A percentile compares a stretch with the other conserved stretches of the same genome.
phyloP scores from a whole-genome alignment of 371 early-diverging fungal species.

The Mucor racemosus region DNA sequence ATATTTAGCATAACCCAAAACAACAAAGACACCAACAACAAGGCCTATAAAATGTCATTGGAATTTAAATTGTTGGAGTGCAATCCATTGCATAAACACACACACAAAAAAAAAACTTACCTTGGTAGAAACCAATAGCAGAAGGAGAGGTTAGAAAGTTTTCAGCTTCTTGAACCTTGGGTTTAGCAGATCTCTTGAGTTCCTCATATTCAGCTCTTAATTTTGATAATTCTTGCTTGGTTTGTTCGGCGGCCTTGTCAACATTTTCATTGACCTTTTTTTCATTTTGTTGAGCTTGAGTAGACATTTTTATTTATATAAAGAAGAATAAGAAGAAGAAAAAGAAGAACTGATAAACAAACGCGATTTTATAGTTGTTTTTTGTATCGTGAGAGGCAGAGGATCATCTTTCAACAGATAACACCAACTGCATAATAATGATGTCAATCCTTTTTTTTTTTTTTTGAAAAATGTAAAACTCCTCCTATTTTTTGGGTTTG shows the following conservation, averaged over 20 bases:
- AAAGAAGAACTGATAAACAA: neutral
- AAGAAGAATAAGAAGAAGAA: neutral
- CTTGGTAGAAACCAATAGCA: conserved; percentile 51
- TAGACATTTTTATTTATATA: neutral
- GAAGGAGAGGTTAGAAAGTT: conserved; percentile 39
- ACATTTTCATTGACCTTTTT: conserved; percentile 26
- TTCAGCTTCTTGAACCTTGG: conserved; percentile 46
- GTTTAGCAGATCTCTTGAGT: conserved; percentile 38
- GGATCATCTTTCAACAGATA: conserved; percentile 1
- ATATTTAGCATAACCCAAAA: conserved; percentile 34
- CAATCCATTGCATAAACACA: neutral
- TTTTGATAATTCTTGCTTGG: conserved; percentile 41
- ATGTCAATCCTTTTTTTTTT: neutral
- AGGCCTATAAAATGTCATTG: conserved; percentile 16
- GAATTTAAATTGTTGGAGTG: no score
- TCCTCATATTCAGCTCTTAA: conserved; percentile 46
- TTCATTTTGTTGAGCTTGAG: conserved; percentile 15
- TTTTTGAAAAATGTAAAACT: neutral
- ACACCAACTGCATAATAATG: conserved; percentile 11
- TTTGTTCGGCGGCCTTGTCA: conserved; percentile 33
- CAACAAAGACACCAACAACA: conserved; percentile 30
- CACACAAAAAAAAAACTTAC: conserved; percentile 25
- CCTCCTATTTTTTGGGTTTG: neutral
- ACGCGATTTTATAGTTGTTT: neutral
- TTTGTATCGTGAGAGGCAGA: neutral